Base-by-base conservation (phyloP, 192 early-diverging fungal genomes). In the Pilaira anomala region DNA sequence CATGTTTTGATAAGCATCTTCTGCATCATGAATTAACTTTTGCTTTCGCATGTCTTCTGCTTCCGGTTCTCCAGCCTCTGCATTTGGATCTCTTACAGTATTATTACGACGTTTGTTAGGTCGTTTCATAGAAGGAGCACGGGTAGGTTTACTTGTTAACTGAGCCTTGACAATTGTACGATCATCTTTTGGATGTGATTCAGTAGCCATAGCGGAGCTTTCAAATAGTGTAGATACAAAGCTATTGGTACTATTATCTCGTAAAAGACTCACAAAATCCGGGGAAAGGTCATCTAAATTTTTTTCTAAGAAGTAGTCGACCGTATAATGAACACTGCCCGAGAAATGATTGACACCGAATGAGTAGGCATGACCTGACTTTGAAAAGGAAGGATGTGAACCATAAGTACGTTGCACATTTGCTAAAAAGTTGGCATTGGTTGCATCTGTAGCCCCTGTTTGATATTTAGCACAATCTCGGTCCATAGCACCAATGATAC, bases 261-360 rank as follows among this genome's bases (percentile, higher is more conserved):
- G 74, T 66, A 96, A 83, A 40, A 97, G 76, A 40, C 87, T 80
- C 26, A 95, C 83, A 71, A 96, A 95, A 71, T 98, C 94, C 4
- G 89, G 79, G 42, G 89, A 78, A 29, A 86, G 60, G 70, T 88
- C 81, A 68, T 81, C 74, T 64, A 84, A 50, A 78, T 95, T 96
- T 69, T 84, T 85, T 45, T 88, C 88, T 65, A 89, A 65, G 66
- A 98, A 93, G 26, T 81, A 80, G 41, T 86, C 83, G 28, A 89
- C 77, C n/a, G 87, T 85, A 72, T 97, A 98, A 61, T 84, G 82
- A 14, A 95, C 83, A 33, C 70, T 54, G 41, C 84, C 85, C 16
- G 84, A 62, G 68, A 83, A 94, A 66, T 96, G 93, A 45, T 84
- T 77, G 48, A 95, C 80, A 33, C 85, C 87, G 76, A 95, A 93